Percentiles rank a stretch among this genome's conserved stretches.
Conservation (phyloP, 148 eudicot species). For the Rhododendron ferrugineum region DNA sequence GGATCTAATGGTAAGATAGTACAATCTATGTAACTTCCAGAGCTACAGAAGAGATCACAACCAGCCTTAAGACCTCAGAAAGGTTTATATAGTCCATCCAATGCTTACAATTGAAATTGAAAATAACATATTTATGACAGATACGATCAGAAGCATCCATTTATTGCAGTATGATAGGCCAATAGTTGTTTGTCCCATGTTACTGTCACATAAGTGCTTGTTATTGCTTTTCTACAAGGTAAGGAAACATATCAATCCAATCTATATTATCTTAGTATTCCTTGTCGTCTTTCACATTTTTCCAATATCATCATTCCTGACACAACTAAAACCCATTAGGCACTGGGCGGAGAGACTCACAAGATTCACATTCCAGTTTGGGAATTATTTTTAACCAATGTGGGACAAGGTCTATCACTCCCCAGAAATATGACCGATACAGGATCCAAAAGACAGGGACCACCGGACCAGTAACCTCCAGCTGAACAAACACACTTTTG, state of each 20-base stretch:
- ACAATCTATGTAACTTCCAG: background rate
- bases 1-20: background rate
- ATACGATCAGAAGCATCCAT: background rate
- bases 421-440: background rate
- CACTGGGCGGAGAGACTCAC: background rate
- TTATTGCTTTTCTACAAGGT: background rate
- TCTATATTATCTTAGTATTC: background rate
- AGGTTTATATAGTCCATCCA: background rate
- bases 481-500: background rate
- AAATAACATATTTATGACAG: background rate
- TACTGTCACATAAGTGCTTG: background rate
- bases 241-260: background rate
- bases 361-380: background rate
- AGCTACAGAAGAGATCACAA: background rate
- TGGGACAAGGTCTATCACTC: background rate
- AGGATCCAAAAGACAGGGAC: background rate
- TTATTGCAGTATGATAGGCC: background rate
- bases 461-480: background rate
- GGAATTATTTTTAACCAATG: background rate
- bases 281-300: background rate
- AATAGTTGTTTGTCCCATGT: background rate
- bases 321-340: background rate
- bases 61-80: background rate
- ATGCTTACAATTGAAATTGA: background rate
- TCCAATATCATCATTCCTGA: background rate